Percentiles rank a stretch among this genome's conserved stretches.
Evolutionary conservation across 352 stramenopile genomes (phyloP).

Genomic region (Phytophthora litchii): DNA sequence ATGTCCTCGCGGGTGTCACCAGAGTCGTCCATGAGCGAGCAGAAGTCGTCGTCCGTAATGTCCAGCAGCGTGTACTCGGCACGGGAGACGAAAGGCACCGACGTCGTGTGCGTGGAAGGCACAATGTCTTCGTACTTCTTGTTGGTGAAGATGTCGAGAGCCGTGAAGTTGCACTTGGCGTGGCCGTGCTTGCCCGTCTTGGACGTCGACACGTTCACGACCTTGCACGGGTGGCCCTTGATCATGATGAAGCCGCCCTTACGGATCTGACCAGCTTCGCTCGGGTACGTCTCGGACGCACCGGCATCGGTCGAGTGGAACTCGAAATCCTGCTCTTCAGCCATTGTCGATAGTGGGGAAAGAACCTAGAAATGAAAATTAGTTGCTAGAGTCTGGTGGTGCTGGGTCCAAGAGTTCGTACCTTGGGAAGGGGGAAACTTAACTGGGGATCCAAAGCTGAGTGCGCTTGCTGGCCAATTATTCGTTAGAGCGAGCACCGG

Average conservation of each 20-base stretch:
- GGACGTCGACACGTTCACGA: conserved; percentile 97
- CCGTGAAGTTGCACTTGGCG: conserved; percentile 99
- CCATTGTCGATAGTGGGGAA: conserved; percentile 42
- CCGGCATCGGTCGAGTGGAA: conserved; percentile 97
- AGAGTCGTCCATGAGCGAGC: conserved; percentile 98
- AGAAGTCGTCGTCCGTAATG: conserved; percentile 98
- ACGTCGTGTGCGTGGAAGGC: conserved; percentile 98
- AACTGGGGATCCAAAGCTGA: conserved; percentile 42
- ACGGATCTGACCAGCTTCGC: conserved; percentile 99
- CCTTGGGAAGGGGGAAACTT: conserved; percentile 50
- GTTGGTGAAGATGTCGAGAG: conserved; percentile 99
- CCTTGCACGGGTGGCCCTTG: conserved; percentile 99
- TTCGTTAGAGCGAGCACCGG: conserved; percentile 8
- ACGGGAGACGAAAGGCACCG: conserved; percentile 97
- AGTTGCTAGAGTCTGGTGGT: conserved; percentile 5
- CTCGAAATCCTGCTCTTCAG: conserved; percentile 77
- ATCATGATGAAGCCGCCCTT: conserved; percentile 99
- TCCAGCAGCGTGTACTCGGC: conserved; percentile 98
- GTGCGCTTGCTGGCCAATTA: conserved; percentile 32
- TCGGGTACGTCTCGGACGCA: conserved; percentile 97
- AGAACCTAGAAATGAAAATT: conserved; percentile 10
- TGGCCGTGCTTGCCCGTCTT: conserved; percentile 99
- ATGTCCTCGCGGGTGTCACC: conserved; percentile 98
- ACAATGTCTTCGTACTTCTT: conserved; percentile 99
- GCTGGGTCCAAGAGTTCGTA: conserved; percentile 23